Conservation (phyloP, 805 yeast species). For the Ogataea corticis region DNA sequence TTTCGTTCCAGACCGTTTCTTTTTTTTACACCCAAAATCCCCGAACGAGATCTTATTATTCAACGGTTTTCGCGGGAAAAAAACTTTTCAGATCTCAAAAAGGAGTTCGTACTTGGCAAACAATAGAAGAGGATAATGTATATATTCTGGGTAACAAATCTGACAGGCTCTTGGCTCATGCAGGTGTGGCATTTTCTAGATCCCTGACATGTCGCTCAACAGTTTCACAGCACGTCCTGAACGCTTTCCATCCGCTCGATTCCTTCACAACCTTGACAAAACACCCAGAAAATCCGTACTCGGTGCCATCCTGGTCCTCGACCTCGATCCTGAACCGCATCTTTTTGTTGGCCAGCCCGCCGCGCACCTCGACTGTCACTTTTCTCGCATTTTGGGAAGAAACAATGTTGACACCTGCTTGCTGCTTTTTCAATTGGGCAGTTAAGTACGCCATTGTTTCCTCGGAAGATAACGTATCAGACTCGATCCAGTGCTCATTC, state of each 20-base stretch:
- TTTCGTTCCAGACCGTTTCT: neutral
- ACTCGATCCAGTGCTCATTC: constrained; percentile 19
- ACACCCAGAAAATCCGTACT: constrained; percentile 36
- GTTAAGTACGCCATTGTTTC: constrained; percentile 5
- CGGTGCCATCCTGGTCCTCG: constrained; percentile 30
- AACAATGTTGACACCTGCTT: constrained; percentile 4
- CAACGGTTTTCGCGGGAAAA: neutral
- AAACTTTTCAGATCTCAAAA: neutral
- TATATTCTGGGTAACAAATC: neutral
- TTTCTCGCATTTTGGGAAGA: constrained; percentile 5
- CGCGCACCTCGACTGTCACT: constrained; percentile 11
- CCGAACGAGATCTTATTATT: neutral
- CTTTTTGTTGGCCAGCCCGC: constrained; percentile 11
- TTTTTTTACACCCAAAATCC: neutral
- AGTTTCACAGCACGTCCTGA: constrained; percentile 22
- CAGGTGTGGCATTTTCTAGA: constrained; percentile 6
- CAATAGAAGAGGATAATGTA: neutral
- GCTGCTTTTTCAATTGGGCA: constrained; percentile 7
- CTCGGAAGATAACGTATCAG: constrained; percentile 15
- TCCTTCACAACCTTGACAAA: constrained; percentile 25
- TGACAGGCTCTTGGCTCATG: neutral
- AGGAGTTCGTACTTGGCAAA: neutral
- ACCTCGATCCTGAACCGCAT: constrained; percentile 23
- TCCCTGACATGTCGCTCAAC: constrained; percentile 16
- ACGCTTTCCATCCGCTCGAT: constrained; percentile 22